A percentile compares a stretch with the other conserved stretches of the same genome.
Evolutionary conservation across 164 flowering plant species (phyloP).

Genomic region (Piper betle): DNA sequence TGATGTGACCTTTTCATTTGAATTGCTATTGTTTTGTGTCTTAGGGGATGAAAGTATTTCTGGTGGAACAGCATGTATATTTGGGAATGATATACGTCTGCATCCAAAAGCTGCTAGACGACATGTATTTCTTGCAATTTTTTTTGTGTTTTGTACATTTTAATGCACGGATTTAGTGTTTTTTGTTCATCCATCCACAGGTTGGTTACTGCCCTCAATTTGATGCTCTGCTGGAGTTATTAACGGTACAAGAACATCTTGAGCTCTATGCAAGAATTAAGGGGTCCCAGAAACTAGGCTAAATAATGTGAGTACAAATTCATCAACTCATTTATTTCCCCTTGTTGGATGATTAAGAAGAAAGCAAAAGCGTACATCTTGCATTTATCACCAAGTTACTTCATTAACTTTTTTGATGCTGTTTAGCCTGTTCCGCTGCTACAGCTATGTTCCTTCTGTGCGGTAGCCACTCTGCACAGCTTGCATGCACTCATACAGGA

Average conservation of each 20-base stretch:
- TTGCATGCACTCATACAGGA: too few species aligned
- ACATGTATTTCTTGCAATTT: conserved; percentile 33
- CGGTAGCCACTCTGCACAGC: too few species aligned
- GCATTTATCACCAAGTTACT: too few species aligned
- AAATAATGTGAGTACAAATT: conserved; percentile 37
- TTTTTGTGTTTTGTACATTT: background rate
- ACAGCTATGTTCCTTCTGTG: too few species aligned
- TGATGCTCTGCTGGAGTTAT: conserved; percentile 76
- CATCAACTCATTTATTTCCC: background rate
- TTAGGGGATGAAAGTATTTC: conserved; percentile 85
- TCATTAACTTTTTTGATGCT: too few species aligned
- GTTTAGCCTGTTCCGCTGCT: too few species aligned
- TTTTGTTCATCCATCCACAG: conserved; percentile 22
- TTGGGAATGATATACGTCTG: conserved; percentile 73
- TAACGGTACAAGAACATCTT: conserved; percentile 88
- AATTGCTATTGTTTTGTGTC: background rate
- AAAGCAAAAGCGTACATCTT: too few species aligned
- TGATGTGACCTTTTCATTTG: background rate
- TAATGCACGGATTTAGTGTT: background rate
- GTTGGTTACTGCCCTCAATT: conserved; percentile 98
- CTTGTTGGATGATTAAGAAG: too few species aligned
- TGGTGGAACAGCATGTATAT: conserved; percentile 82
- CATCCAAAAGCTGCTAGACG: conserved; percentile 77
- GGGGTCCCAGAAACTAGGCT: conserved; percentile 56
- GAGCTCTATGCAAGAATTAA: conserved; percentile 95